These are phyloP conservation scores for Suhomyces sp. DNA, from an alignment of 805 yeast species.

Conservation along the genomic window DNA sequence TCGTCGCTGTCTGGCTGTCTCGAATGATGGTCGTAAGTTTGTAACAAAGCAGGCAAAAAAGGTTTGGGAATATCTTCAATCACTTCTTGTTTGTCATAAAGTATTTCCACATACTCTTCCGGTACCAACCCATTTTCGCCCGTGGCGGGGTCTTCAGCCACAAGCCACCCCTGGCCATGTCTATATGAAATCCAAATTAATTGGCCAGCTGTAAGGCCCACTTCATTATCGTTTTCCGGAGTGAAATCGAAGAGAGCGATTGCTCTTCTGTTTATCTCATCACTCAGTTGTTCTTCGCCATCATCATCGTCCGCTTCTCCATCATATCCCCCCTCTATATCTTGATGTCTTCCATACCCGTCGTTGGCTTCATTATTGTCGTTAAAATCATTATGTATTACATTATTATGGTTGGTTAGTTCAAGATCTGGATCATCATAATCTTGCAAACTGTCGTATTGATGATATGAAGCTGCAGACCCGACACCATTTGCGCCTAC, in stretches of 20 bases:
- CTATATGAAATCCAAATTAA: conserved; percentile 79
- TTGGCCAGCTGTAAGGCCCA: conserved; percentile 76
- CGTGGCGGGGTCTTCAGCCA: conserved; percentile 74
- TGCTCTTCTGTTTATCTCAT: conserved; percentile 55
- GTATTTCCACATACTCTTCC: conserved; percentile 79
- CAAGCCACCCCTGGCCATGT: conserved; percentile 98
- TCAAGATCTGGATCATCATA: conserved; percentile 2
- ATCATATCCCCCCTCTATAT: conserved; percentile 5
- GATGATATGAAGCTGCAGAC: background rate
- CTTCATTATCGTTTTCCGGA: conserved; percentile 94
- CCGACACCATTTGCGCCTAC: background rate
- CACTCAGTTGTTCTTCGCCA: conserved; percentile 16
- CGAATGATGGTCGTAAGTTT: conserved; percentile 9
- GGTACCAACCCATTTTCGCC: conserved; percentile 93
- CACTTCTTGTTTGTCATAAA: conserved; percentile 27
- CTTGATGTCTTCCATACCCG: background rate
- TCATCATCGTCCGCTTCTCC: conserved; percentile 4
- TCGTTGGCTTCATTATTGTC: conserved; percentile 5
- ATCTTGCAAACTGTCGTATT: conserved; percentile 2
- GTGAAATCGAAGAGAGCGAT: conserved; percentile 84
- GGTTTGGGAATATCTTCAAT: conserved; percentile 42
- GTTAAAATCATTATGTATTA: conserved; percentile 1
- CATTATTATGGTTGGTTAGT: background rate
- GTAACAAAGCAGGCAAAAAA: conserved; percentile 40
- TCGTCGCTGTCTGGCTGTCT: conserved; percentile 7